Conservation (phyloP, 1,284 basidiomycete species). For the Waitea zeae region DNA sequence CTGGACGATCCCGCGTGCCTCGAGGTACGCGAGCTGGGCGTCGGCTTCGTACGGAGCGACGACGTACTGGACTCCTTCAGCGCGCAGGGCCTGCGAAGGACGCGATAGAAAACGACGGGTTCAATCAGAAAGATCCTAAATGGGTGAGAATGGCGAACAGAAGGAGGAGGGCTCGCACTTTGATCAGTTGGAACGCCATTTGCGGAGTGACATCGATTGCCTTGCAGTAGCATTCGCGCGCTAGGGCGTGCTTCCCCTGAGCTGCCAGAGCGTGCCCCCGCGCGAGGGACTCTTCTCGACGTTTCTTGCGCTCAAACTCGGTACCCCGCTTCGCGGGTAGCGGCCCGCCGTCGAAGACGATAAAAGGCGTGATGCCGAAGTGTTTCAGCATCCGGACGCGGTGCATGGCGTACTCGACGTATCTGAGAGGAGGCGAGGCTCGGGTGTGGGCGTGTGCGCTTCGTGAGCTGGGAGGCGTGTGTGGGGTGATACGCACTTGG, state of each 20-base stretch:
- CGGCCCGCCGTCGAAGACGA: constrained; percentile 95
- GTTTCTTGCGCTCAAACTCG: constrained; percentile 66
- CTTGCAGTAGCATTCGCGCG: constrained; percentile 80
- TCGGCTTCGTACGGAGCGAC: constrained; percentile 99
- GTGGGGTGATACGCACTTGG: constrained; percentile 53
- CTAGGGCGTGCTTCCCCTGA: constrained; percentile 66
- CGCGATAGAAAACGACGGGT: constrained; percentile 2
- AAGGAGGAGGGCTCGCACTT: constrained; percentile 30
- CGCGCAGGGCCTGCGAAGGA: constrained; percentile 57
- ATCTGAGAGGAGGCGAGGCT: constrained; percentile 29
- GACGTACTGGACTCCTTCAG: constrained; percentile 68
- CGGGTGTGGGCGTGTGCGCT: not conserved
- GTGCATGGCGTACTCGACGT: constrained; percentile 94
- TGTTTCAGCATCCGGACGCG: constrained; percentile 76
- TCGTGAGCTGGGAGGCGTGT: no score
- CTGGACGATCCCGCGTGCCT: constrained; percentile 70
- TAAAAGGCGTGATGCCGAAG: constrained; percentile 72
- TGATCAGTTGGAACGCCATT: constrained; percentile 96
- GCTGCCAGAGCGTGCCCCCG: constrained; percentile 57
- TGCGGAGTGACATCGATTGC: constrained; percentile 92
- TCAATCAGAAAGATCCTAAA: constrained; percentile 1
- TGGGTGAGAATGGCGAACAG: constrained; percentile 1
- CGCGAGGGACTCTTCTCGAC: constrained; percentile 46
- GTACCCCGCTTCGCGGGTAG: constrained; percentile 90
- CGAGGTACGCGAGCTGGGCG: constrained; percentile 89